These are phyloP conservation scores for Podaxis rugospora DNA, from an alignment of 768 basidiomycete genomes.

Conservation along the genomic window DNA sequence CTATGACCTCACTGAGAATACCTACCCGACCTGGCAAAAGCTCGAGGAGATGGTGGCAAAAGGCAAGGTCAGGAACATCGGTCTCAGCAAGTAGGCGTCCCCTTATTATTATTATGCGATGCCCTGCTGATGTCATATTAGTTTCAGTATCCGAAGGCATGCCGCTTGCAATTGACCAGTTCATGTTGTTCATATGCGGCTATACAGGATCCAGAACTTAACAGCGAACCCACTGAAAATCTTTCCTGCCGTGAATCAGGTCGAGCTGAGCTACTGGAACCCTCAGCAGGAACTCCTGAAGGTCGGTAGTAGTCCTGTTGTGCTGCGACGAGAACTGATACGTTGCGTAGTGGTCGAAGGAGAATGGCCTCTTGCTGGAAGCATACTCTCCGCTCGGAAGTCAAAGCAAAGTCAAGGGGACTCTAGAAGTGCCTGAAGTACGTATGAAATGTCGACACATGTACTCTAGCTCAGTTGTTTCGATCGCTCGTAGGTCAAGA, in stretches of 20 bases:
- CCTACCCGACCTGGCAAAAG: slow-evolving; percentile 77
- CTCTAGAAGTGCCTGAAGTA: slow-evolving; percentile 56
- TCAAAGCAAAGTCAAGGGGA: slow-evolving; percentile 49
- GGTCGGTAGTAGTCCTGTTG: slow-evolving; percentile 24
- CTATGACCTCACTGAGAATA: slow-evolving; percentile 60
- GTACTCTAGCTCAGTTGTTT: not conserved
- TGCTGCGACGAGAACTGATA: not conserved
- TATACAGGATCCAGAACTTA: slow-evolving; percentile 50
- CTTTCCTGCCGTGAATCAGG: slow-evolving; percentile 68
- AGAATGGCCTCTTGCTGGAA: slow-evolving; percentile 59
- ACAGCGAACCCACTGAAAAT: slow-evolving; percentile 58
- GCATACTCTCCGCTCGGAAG: slow-evolving; percentile 79
- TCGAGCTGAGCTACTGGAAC: slow-evolving; percentile 74
- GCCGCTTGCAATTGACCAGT: slow-evolving; percentile 11
- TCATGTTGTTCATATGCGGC: slow-evolving; percentile 12
- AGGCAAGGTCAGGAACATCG: slow-evolving; percentile 76
- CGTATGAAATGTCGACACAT: not conserved
- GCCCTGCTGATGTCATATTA: slow-evolving; percentile 14
- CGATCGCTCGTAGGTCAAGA: slow-evolving; percentile 34
- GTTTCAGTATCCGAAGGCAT: slow-evolving; percentile 57
- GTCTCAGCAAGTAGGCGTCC: slow-evolving; percentile 66
- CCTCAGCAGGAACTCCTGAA: slow-evolving; percentile 74
- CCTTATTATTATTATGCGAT: not conserved
- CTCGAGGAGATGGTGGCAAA: slow-evolving; percentile 74
- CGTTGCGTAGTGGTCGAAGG: slow-evolving; percentile 55